phyloP scores from a whole-genome alignment of 2,329 filamentous ascomycete genomes.

The Penicillium olsonii region DNA sequence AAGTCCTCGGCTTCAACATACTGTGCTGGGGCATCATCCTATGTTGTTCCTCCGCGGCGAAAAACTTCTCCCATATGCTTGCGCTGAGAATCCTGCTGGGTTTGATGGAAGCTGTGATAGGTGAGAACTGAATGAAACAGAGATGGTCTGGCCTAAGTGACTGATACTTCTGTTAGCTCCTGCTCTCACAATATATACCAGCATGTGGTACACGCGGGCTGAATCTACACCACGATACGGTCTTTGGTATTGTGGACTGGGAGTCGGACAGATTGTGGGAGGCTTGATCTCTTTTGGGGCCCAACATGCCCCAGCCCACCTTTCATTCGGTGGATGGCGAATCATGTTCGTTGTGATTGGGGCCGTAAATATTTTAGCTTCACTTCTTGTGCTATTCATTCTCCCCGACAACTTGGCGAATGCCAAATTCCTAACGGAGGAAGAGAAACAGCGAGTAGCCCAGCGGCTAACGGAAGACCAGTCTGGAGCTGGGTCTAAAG shows the following conservation, averaged over 20 bases:
- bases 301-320: constrained; percentile 24
- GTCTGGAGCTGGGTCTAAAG: constrained; percentile 22
- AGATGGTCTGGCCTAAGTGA: neutral
- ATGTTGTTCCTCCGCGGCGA: constrained; percentile 48
- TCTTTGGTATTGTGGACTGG: constrained; percentile 33
- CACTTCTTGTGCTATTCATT: constrained; percentile 21
- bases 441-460: constrained; percentile 19
- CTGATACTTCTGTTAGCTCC: constrained; percentile 12
- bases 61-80: constrained; percentile 54
- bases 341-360: constrained; percentile 34
- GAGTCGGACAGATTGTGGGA: constrained; percentile 31
- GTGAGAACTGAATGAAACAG: constrained; percentile 8
- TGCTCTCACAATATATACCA: constrained; percentile 29
- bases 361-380: constrained; percentile 24
- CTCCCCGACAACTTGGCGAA: constrained; percentile 23
- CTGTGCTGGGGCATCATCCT: constrained; percentile 57
- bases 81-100: constrained; percentile 59
- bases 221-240: constrained; percentile 31
- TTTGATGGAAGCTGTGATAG: constrained; percentile 49
- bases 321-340: constrained; percentile 27
- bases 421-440: constrained; percentile 25
- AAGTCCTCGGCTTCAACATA: constrained; percentile 62
- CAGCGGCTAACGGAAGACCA: constrained; percentile 21
- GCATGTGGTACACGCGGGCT: constrained; percentile 30
- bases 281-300: constrained; percentile 31